These are phyloP conservation scores for Trichoderma simmonsii DNA, from an alignment of 2,329 filamentous ascomycete genomes.

Conservation along the genomic window DNA sequence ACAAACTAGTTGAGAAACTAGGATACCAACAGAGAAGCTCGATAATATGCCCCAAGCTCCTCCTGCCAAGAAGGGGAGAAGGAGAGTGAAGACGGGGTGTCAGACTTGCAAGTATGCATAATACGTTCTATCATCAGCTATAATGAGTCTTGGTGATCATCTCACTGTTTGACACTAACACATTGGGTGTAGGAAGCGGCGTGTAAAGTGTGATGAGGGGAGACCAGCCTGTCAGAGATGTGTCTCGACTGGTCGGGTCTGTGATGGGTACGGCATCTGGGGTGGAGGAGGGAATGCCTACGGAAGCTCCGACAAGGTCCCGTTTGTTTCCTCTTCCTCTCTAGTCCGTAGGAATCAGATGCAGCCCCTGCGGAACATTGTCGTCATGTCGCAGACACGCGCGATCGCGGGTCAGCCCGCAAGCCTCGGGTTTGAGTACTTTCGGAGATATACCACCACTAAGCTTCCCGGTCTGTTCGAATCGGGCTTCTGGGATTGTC, in stretches of 20 bases:
- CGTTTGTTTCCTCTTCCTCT: background rate
- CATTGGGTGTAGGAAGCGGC: background rate
- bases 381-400: conserved; percentile 1
- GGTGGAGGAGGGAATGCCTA: conserved; percentile 15
- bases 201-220: conserved; percentile 38
- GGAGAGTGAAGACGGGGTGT: conserved; percentile 29
- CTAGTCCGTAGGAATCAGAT: background rate
- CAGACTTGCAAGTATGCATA: conserved; percentile 31
- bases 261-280: conserved; percentile 41
- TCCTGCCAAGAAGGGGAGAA: background rate
- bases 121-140: conserved; percentile 3
- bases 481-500: conserved; percentile 37
- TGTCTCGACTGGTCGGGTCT: conserved; percentile 19
- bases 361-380: background rate
- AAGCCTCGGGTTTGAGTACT: conserved; percentile 24
- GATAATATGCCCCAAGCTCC: background rate
- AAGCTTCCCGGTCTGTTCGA: conserved; percentile 37
- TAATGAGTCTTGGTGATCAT: background rate
- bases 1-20: background rate
- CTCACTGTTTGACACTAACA: background rate
- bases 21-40: background rate
- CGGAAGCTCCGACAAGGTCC: background rate
- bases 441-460: conserved; percentile 21
- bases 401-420: conserved; percentile 4
- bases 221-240: conserved; percentile 26